phyloP scores from a whole-genome alignment of 805 yeast genomes.

The Teunomyces aglyptinius region DNA sequence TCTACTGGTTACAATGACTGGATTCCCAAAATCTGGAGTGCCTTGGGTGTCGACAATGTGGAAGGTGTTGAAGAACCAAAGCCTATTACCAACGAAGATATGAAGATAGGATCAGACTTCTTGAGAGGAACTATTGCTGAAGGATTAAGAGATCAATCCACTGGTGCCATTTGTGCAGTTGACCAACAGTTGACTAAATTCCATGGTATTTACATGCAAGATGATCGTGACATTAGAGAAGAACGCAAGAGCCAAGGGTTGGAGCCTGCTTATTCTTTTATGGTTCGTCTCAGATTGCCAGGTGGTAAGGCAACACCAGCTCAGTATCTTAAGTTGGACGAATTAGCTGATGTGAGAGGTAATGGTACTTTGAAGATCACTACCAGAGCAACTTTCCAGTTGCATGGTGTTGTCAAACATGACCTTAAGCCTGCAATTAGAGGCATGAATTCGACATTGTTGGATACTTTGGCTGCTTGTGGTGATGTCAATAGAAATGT shows the following conservation, averaged over 20 bases:
- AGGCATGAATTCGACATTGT: constrained; percentile 84
- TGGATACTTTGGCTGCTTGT: constrained; percentile 97
- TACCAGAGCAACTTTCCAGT: constrained; percentile 95
- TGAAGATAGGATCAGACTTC: constrained; percentile 82
- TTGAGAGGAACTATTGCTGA: constrained; percentile 92
- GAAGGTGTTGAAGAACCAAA: constrained; percentile 89
- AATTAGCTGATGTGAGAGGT: constrained; percentile 77
- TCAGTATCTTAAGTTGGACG: constrained; percentile 87
- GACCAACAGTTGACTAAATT: constrained; percentile 95
- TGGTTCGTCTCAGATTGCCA: constrained; percentile 94
- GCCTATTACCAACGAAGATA: constrained; percentile 89
- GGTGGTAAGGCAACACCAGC: constrained; percentile 86
- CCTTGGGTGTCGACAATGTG: constrained; percentile 79
- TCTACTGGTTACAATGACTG: constrained; percentile 87
- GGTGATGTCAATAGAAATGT: constrained; percentile 98
- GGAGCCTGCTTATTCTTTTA: constrained; percentile 95
- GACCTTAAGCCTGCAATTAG: constrained; percentile 86
- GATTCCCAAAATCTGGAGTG: constrained; percentile 84
- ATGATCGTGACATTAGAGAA: constrained; percentile 94
- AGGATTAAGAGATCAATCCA: constrained; percentile 74
- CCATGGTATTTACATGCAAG: constrained; percentile 98
- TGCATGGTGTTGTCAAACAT: constrained; percentile 91
- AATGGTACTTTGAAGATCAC: constrained; percentile 93
- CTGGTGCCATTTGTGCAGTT: constrained; percentile 87
- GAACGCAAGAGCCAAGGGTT: constrained; percentile 87